phyloP scores from a whole-genome alignment of 768 basidiomycete genomes.

The Favolaschia claudopus region DNA sequence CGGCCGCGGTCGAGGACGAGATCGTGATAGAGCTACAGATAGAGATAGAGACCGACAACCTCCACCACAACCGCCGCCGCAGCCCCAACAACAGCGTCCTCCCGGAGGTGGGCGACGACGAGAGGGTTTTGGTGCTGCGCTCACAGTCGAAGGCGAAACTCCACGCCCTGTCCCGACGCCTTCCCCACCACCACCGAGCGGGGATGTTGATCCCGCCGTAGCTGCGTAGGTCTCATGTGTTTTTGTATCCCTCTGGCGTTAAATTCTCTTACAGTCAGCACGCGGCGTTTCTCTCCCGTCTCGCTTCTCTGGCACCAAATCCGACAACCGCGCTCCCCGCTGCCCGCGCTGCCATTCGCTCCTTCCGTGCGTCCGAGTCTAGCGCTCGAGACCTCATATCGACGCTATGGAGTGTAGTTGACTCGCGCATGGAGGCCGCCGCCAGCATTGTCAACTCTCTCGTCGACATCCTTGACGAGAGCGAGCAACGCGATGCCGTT shows the following conservation, averaged over 20 bases:
- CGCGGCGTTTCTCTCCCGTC: conserved; percentile 65
- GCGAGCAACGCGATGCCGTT: conserved; percentile 82
- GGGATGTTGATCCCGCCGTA: conserved; percentile 60
- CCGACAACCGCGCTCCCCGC: conserved; percentile 65
- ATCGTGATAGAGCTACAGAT: conserved; percentile 50
- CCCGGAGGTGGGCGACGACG: conserved; percentile 55
- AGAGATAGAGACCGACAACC: conserved; percentile 35
- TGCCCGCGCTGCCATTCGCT: conserved; percentile 77
- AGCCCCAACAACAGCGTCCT: conserved; percentile 29
- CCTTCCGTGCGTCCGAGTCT: conserved; percentile 79
- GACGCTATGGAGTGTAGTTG: conserved; percentile 85
- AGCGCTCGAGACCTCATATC: conserved; percentile 86
- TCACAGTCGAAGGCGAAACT: conserved; percentile 53
- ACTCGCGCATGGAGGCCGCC: conserved; percentile 64
- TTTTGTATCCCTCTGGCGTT: not conserved
- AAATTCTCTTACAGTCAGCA: conserved; percentile 63
- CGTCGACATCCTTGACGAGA: conserved; percentile 82
- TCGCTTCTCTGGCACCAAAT: conserved; percentile 66
- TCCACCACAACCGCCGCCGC: conserved; percentile 36
- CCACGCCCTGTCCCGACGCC: conserved; percentile 38
- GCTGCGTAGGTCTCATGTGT: conserved; percentile 54
- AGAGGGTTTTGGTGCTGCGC: conserved; percentile 66
- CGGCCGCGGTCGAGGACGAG: conserved; percentile 59
- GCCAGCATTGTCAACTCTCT: conserved; percentile 68
- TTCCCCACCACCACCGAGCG: conserved; percentile 48